Evolutionary conservation across 2,329 filamentous ascomycete genomes (phyloP), one percentile per base, ranked within the genome.

Genomic region (Aspergillus sp.): DNA sequence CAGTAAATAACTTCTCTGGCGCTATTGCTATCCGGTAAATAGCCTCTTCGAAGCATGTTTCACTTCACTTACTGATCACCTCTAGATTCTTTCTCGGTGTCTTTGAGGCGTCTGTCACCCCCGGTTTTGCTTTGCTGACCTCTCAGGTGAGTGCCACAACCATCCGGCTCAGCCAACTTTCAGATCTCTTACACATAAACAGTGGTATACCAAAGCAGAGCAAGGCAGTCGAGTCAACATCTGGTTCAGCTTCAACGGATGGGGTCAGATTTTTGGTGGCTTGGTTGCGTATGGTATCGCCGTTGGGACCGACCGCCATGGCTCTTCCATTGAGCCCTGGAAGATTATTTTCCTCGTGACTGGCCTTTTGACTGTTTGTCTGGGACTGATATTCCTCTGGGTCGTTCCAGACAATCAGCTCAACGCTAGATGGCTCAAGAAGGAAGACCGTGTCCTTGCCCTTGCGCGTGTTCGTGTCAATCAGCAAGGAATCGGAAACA

Each of bases 171-270:
- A 54, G 50, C 54, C 19, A 36, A 5, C 1, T 21, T 3, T 38
- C 32, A 19, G 5, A 11, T 27, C 1, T 3, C 36, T 19, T 32
- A 36, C n/a, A 7, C 11, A 8, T 27, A 32, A 32, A n/a, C 2
- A 90, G 75, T 91, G 88, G 88, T 91, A 90, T 67, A 90, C 89
- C 1, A 87, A 87, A 71, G 80, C 81, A 57, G 88, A 91, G 70
- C 88, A 90, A 75, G 86, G 85, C 1, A 77, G 80, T 0, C 78
- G 88, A 8, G 84, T 84, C 1, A 84, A 83, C 3, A 83, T 90
- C 58, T 91, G 88, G 88, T 90, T 90, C 75, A 83, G 79, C 53
- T 89, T 88, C 77, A 88, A 88, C 62, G 86, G 86, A 2, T 83
- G 83, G 55, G 86, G 83, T 0, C 86, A 87, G 71, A 86, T 89